Evolutionary conservation across 768 basidiomycete species (phyloP).

Genomic region (Tricholoma furcatifolium): DNA sequence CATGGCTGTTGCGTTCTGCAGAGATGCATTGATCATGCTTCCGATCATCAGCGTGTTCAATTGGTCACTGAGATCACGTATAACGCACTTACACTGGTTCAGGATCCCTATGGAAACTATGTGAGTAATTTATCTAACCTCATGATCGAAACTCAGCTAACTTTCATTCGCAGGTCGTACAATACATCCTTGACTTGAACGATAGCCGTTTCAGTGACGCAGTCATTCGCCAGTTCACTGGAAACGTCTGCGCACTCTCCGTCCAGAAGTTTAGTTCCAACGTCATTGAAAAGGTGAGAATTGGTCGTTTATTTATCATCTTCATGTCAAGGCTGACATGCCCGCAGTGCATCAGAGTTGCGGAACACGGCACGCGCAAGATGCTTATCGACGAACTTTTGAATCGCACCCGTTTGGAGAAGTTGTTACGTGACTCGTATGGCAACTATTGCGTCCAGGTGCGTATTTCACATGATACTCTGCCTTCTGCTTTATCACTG

Average conservation of each 20-base stretch:
- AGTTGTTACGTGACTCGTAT: slow-evolving; percentile 93
- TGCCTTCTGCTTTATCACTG: background rate
- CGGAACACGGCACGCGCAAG: slow-evolving; percentile 93
- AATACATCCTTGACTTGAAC: slow-evolving; percentile 98
- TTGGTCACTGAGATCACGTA: slow-evolving; percentile 99
- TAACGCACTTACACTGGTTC: slow-evolving; percentile 95
- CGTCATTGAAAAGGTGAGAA: slow-evolving; percentile 87
- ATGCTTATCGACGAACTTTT: slow-evolving; percentile 93
- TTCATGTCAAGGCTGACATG: slow-evolving; percentile 1
- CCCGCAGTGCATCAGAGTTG: slow-evolving; percentile 80
- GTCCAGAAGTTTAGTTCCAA: slow-evolving; percentile 99
- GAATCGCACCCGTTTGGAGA: slow-evolving; percentile 92
- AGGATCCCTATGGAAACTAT: slow-evolving; percentile 95
- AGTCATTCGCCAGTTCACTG: slow-evolving; percentile 95
- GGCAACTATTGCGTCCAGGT: slow-evolving; percentile 96
- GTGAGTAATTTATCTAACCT: slow-evolving; percentile 38
- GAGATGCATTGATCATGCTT: slow-evolving; percentile 97
- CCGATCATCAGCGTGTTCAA: slow-evolving; percentile 91
- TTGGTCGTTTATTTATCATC: slow-evolving; percentile 7
- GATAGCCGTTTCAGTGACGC: slow-evolving; percentile 98
- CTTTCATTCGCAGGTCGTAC: slow-evolving; percentile 66
- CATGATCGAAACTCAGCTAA: slow-evolving; percentile 1
- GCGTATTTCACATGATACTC: slow-evolving; percentile 16
- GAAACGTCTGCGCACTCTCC: slow-evolving; percentile 95
- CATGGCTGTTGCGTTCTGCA: slow-evolving; percentile 99